Conservation (phyloP, 139 green algal species). For the Ettlia oleoabundans region DNA sequence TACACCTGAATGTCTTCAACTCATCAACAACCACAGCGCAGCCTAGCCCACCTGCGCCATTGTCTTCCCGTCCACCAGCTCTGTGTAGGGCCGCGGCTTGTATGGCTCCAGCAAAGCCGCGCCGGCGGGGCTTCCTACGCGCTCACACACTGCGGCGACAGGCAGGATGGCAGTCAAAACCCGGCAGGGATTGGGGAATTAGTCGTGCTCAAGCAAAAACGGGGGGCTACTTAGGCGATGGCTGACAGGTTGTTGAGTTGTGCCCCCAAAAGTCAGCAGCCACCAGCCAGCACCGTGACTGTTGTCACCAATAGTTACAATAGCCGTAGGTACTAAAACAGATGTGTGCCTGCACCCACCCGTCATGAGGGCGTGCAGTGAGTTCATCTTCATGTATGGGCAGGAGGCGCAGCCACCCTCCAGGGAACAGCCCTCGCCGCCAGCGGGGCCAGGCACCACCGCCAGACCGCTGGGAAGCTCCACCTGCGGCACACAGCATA, state of each 20-base stretch:
- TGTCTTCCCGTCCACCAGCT: conserved; percentile 67
- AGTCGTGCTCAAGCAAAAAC: too few species aligned
- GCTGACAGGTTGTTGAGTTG: too few species aligned
- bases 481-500: background rate
- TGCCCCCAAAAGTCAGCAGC: too few species aligned
- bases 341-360: conserved; percentile 9
- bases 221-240: too few species aligned
- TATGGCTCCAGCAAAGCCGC: conserved; percentile 74
- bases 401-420: conserved; percentile 96
- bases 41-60: conserved; percentile 59
- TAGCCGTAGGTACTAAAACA: background rate
- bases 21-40: too few species aligned
- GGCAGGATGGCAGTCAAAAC: background rate
- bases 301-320: background rate
- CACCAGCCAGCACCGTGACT: background rate
- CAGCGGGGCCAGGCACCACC: conserved; percentile 68
- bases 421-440: conserved; percentile 91
- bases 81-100: conserved; percentile 75
- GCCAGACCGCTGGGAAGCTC: conserved; percentile 71
- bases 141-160: conserved; percentile 48
- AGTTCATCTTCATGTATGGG: conserved; percentile 99
- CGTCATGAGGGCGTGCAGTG: conserved; percentile 33
- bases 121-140: conserved; percentile 56
- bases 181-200: too few species aligned
- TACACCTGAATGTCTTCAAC: too few species aligned